Percentiles rank a stretch among this genome's conserved stretches.
phyloP scores from a whole-genome alignment of 2,329 filamentous ascomycete species.

The Monosporascus sp. region DNA sequence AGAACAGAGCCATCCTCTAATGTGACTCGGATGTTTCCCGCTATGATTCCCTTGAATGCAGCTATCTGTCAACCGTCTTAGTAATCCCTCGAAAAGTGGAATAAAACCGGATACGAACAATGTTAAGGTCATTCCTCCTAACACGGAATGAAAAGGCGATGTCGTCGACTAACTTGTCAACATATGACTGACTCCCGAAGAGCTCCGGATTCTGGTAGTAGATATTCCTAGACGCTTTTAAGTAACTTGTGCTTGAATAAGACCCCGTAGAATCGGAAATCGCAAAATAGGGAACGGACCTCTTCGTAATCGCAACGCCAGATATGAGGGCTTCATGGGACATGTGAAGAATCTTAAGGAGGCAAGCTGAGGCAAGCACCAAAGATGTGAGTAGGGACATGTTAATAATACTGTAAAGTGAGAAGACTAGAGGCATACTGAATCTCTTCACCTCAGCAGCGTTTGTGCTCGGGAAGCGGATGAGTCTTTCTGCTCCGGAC shows the following conservation, averaged over 20 bases:
- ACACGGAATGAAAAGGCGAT: conserved; percentile 65
- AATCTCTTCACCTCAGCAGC: conserved; percentile 19
- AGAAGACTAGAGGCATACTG: conserved; percentile 17
- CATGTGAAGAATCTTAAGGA: conserved; percentile 54
- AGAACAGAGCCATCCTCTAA: conserved; percentile 24
- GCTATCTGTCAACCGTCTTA: conserved; percentile 50
- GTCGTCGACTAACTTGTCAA: conserved; percentile 70
- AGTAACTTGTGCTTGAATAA: neutral
- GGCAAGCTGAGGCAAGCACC: conserved; percentile 36
- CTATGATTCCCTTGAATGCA: conserved; percentile 65
- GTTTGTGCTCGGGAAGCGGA: conserved; percentile 20
- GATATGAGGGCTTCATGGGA: conserved; percentile 54
- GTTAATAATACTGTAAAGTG: conserved; percentile 1
- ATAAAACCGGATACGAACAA: conserved; percentile 44
- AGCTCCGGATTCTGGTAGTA: conserved; percentile 73
- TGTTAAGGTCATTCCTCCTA: conserved; percentile 60
- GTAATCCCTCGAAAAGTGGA: neutral
- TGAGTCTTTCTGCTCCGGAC: conserved; percentile 13
- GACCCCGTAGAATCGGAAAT: neutral
- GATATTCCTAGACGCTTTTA: conserved; percentile 55
- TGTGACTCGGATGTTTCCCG: conserved; percentile 48
- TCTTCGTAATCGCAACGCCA: conserved; percentile 55
- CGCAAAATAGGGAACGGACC: conserved; percentile 34
- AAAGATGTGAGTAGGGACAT: neutral
- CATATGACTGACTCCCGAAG: conserved; percentile 62